Percentiles rank a stretch among this genome's conserved stretches.
phyloP scores from a whole-genome alignment of 2,329 filamentous ascomycete genomes.

The Raffaelea arxii region DNA sequence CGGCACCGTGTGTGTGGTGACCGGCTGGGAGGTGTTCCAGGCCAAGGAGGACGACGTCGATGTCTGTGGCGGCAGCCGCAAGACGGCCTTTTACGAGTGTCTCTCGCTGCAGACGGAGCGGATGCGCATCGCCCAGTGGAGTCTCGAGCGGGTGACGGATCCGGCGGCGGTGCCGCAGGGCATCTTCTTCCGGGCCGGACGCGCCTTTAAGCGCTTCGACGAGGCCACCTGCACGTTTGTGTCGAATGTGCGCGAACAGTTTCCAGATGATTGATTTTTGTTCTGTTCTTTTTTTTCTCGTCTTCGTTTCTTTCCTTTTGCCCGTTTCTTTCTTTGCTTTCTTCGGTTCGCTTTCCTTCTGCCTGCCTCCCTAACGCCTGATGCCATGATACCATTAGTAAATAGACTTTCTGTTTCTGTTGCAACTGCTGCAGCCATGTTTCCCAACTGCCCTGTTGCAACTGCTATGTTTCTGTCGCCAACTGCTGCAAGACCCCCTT shows the following conservation, averaged over 20 bases:
- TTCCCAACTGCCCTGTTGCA: no score
- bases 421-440: background rate
- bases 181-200: slow-evolving; percentile 64
- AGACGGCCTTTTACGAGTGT: slow-evolving; percentile 69
- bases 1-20: slow-evolving; percentile 69
- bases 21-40: slow-evolving; percentile 62
- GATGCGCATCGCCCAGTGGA: slow-evolving; percentile 73
- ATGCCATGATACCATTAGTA: no score
- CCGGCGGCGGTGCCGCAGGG: slow-evolving; percentile 37
- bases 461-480: no score
- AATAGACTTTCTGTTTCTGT: background rate
- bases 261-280: slow-evolving; percentile 63
- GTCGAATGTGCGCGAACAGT: slow-evolving; percentile 71
- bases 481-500: slow-evolving; percentile 48
- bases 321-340: background rate
- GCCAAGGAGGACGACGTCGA: slow-evolving; percentile 13
- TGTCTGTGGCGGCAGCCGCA: background rate
- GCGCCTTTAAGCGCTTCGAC: slow-evolving; percentile 85
- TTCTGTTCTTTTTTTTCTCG: background rate
- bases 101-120: slow-evolving; percentile 39
- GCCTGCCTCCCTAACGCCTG: background rate
- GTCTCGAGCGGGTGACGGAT: slow-evolving; percentile 55
- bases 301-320: background rate
- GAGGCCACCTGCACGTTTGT: slow-evolving; percentile 56
- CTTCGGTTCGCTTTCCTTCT: background rate